A percentile compares a stretch with the other conserved stretches of the same genome.
These are phyloP conservation scores for Tulasnella calospora DNA, from an alignment of 768 basidiomycete genomes.

Conservation along the genomic window DNA sequence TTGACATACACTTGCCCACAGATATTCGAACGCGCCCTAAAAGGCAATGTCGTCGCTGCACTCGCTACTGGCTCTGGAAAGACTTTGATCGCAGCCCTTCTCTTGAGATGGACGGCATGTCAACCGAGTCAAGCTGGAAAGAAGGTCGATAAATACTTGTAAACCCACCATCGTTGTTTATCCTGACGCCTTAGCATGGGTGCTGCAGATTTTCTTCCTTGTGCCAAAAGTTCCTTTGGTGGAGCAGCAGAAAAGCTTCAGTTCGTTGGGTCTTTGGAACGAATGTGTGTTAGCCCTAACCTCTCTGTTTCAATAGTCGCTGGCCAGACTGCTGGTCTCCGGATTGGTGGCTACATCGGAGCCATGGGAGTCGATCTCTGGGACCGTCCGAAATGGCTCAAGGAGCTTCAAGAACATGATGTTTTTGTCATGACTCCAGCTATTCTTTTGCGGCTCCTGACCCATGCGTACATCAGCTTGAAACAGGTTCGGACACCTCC, in stretches of 20 bases:
- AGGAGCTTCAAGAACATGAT: slow-evolving; percentile 57
- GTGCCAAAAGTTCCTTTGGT: slow-evolving; percentile 84
- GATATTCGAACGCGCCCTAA: slow-evolving; percentile 49
- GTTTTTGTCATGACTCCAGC: slow-evolving; percentile 88
- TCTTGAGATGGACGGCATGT: slow-evolving; percentile 69
- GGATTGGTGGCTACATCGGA: slow-evolving; percentile 65
- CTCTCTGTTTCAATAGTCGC: slow-evolving; percentile 27
- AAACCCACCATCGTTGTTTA: not conserved
- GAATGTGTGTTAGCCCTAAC: not conserved
- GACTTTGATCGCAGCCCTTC: slow-evolving; percentile 54
- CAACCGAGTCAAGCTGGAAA: slow-evolving; percentile 47
- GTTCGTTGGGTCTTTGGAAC: slow-evolving; percentile 36
- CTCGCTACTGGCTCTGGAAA: slow-evolving; percentile 52
- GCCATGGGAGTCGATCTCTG: slow-evolving; percentile 35
- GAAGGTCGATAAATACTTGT: slow-evolving; percentile 36
- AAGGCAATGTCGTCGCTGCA: slow-evolving; percentile 54
- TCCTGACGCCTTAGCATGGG: not conserved
- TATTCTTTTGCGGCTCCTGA: slow-evolving; percentile 72
- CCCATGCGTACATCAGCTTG: slow-evolving; percentile 76
- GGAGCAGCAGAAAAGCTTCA: slow-evolving; percentile 70
- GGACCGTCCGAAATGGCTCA: slow-evolving; percentile 32
- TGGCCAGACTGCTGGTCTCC: slow-evolving; percentile 45
- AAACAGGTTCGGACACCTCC: slow-evolving; percentile 43
- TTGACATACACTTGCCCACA: slow-evolving; percentile 38
- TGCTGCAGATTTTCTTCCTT: slow-evolving; percentile 54